Evolutionary conservation across 495 filamentous ascomycete species (phyloP), one percentile per base, ranked within the genome.

Genomic region (Cryomyces minteri): DNA sequence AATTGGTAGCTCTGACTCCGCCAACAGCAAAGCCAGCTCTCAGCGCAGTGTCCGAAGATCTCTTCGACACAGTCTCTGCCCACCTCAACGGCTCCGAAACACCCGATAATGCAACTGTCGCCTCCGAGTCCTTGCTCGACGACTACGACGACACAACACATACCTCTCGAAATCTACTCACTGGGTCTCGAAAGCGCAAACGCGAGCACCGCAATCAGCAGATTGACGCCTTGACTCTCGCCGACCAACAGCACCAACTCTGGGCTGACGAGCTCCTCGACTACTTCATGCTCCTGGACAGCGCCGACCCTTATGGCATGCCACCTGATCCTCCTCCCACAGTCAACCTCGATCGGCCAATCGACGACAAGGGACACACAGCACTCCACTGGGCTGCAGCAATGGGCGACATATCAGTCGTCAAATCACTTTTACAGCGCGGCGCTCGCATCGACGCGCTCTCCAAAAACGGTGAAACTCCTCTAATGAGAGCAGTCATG

Each of bases 401-500:
- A n/a, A 96, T 98, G 90, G 90, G 88, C 37, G 90, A 98, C 54
- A 65, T 95, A 12, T 81, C 85, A 30, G 82, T 96, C 31, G 84
- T 95, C 45, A 82, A 77, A 57, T 76, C 88, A 54, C 66, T 98
- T 4, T 77, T 88, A 47, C 70, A 72, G 9, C 82, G 83, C 43
- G 76, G 78, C 32, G 87, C 87, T 7, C 73, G 75, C 44, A 61
- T 79, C 10, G 73, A 73, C 31, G 68, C 72, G 5, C 67, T 76
- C 41, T 88, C 88, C 39, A 64, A 74, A 14, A 79, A 83, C 41
- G 87, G 87, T 44, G 90, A 96, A 61, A 95, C 92, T 0, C 87
- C 92, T 0, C 71, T 98, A 40, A 93, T 96, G 69, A 79, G 87
- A n/a, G 80, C 82, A 11, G 87, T 96, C 31, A 68, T 88, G 46